Evolutionary conservation across 1,284 basidiomycete species (phyloP).

Genomic region (Ustilago lituana): DNA sequence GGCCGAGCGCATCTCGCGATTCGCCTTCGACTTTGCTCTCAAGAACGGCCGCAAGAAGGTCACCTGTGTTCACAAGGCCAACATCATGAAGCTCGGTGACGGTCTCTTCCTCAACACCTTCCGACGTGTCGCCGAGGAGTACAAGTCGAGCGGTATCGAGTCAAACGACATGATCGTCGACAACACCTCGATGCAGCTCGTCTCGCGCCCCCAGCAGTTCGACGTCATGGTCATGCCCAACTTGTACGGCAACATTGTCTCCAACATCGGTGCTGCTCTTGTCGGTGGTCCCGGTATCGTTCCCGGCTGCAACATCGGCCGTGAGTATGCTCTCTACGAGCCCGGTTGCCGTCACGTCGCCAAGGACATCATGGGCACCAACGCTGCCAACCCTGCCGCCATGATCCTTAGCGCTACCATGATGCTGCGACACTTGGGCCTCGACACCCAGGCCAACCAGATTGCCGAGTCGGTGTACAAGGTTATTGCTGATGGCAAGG

Average conservation of each 20-base stretch:
- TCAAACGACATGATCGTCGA: slow-evolving; percentile 99
- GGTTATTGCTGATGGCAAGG: slow-evolving; percentile 87
- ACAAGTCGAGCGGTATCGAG: slow-evolving; percentile 89
- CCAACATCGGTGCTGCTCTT: slow-evolving; percentile 97
- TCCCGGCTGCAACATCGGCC: slow-evolving; percentile 96
- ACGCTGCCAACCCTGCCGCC: slow-evolving; percentile 96
- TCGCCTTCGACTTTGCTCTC: slow-evolving; percentile 98
- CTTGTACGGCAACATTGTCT: slow-evolving; percentile 93
- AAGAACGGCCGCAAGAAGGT: slow-evolving; percentile 99
- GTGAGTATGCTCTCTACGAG: slow-evolving; percentile 98
- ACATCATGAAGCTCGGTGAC: slow-evolving; percentile 99
- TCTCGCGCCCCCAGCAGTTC: slow-evolving; percentile 92
- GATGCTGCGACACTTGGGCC: slow-evolving; percentile 98
- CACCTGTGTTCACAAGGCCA: slow-evolving; percentile 99
- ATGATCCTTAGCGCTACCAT: slow-evolving; percentile 98
- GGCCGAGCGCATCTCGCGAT: slow-evolving; percentile 94
- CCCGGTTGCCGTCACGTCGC: slow-evolving; percentile 99
- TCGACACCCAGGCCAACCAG: slow-evolving; percentile 92
- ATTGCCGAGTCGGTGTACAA: slow-evolving; percentile 93
- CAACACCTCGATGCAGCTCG: slow-evolving; percentile 99
- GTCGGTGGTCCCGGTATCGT: slow-evolving; percentile 98
- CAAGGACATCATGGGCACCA: slow-evolving; percentile 95
- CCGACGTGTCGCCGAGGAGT: slow-evolving; percentile 90
- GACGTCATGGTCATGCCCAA: slow-evolving; percentile 99
- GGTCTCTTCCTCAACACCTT: slow-evolving; percentile 99